phyloP scores from a whole-genome alignment of 345 rosid species.

The Rhodamnia rubescens region DNA sequence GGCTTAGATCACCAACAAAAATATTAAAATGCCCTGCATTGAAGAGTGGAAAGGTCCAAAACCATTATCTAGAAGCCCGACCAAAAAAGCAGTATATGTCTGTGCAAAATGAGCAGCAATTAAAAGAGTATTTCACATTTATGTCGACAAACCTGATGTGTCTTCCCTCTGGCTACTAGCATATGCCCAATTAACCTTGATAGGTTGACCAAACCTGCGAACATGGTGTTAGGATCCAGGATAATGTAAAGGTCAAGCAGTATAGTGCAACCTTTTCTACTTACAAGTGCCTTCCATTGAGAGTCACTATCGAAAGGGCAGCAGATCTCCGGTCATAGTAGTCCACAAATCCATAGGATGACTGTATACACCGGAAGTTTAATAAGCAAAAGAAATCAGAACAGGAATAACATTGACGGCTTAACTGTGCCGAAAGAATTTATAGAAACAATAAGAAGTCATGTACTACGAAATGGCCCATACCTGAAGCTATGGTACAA shows the following conservation, averaged over 20 bases:
- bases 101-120: background rate
- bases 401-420: background rate
- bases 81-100: background rate
- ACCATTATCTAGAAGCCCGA: background rate
- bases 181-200: slow-evolving; percentile 99
- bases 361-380: slow-evolving; percentile 27
- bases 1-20: slow-evolving; percentile 92
- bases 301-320: slow-evolving; percentile 63
- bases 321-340: slow-evolving; percentile 87
- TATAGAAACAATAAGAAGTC: background rate
- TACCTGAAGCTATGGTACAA: background rate
- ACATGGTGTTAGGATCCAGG: background rate
- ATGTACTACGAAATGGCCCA: background rate
- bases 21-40: slow-evolving; percentile 65
- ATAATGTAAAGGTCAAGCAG: background rate
- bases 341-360: slow-evolving; percentile 91
- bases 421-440: background rate
- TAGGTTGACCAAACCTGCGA: slow-evolving; percentile 95
- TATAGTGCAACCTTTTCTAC: slow-evolving; percentile 7
- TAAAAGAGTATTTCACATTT: background rate
- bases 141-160: slow-evolving; percentile 63
- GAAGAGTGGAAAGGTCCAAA: background rate
- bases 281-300: slow-evolving; percentile 86
- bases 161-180: slow-evolving; percentile 98
- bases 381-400: background rate